Conservation (phyloP, 1,139 yeast genomes). For the Nakaseomyces glabratus region DNA sequence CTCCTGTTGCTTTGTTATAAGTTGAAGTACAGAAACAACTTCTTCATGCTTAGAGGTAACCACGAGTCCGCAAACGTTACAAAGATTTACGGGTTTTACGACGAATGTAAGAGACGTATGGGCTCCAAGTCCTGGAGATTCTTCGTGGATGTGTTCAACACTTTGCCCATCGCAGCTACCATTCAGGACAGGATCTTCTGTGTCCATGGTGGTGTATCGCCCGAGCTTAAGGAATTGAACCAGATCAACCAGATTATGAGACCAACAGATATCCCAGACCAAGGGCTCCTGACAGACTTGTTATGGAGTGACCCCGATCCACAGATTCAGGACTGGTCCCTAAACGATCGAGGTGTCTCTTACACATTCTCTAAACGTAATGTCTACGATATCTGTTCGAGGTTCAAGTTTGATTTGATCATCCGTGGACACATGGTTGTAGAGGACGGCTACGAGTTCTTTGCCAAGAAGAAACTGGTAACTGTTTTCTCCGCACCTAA, state of each 20-base stretch:
- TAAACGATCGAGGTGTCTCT: constrained; percentile 81
- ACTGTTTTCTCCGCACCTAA: constrained; percentile 85
- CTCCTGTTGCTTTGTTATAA: constrained; percentile 63
- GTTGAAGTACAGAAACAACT: constrained; percentile 74
- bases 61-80: constrained; percentile 82
- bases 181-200: constrained; percentile 79
- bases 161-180: constrained; percentile 79
- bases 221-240: constrained; percentile 53
- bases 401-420: constrained; percentile 67
- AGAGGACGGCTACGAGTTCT: constrained; percentile 86
- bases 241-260: constrained; percentile 65
- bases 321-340: constrained; percentile 59
- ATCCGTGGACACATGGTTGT: constrained; percentile 92
- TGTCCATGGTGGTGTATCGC: constrained; percentile 85
- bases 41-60: constrained; percentile 75
- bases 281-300: constrained; percentile 70
- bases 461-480: constrained; percentile 65
- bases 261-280: constrained; percentile 84
- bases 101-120: constrained; percentile 69
- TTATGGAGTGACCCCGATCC: constrained; percentile 86
- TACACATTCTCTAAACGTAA: constrained; percentile 70
- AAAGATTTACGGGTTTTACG: constrained; percentile 79
- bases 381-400: constrained; percentile 59
- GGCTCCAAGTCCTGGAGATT: constrained; percentile 63
- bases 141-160: constrained; percentile 75